phyloP scores from a whole-genome alignment of 2,329 filamentous ascomycete species.

The Epichloe gansuensis region DNA sequence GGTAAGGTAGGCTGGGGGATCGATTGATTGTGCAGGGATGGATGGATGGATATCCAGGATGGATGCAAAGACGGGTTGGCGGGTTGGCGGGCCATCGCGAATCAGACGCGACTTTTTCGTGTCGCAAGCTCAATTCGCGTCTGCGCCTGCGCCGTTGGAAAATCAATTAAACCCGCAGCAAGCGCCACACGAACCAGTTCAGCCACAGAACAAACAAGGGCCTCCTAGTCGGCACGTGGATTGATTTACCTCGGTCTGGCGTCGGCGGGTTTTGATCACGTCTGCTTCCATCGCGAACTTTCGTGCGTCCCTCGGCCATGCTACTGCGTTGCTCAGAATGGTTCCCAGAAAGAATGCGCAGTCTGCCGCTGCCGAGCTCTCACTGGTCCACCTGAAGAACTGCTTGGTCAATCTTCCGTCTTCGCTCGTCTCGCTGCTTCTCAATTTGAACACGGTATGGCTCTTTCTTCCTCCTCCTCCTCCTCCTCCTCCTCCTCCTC shows the following conservation, averaged over 20 bases:
- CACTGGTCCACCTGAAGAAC: constrained; percentile 77
- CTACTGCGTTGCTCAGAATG: constrained; percentile 21
- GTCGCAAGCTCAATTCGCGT: constrained; percentile 13
- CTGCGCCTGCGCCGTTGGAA: constrained; percentile 14
- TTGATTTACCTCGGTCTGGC: constrained; percentile 15
- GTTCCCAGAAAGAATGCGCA: constrained; percentile 40
- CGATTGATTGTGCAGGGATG: constrained; percentile 8
- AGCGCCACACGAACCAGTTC: neutral
- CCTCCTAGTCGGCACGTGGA: constrained; percentile 20
- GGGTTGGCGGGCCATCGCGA: neutral
- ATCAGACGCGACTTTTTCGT: constrained; percentile 23
- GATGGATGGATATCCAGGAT: constrained; percentile 8
- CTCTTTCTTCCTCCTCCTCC: constrained; percentile 8
- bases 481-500: neutral
- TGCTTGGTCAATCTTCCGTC: constrained; percentile 88
- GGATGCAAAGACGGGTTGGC: constrained; percentile 9
- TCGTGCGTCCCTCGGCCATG: neutral
- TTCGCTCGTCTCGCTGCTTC: constrained; percentile 68
- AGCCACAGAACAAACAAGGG: neutral
- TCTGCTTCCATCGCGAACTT: neutral
- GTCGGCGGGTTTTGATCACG: neutral
- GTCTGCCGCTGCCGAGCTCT: constrained; percentile 67
- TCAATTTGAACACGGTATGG: constrained; percentile 79
- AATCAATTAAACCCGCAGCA: constrained; percentile 3
- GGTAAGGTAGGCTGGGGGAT: constrained; percentile 18